Evolutionary conservation across 352 stramenopile species (phyloP), one percentile per base, ranked within the genome.

Genomic region (Pilasporangium apinafurcum): DNA sequence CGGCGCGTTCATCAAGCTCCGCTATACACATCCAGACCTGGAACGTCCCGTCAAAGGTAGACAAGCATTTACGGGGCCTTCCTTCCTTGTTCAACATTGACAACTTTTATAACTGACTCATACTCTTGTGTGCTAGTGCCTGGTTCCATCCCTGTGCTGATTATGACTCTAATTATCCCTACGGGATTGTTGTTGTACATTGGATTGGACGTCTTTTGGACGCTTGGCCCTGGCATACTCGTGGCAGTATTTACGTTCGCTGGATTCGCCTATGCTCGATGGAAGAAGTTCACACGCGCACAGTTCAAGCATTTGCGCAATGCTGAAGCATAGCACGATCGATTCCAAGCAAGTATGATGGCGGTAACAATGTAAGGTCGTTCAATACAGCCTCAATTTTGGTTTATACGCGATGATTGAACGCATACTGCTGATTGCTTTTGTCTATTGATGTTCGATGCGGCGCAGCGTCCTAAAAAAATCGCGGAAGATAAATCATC

Each of bases 1-100:
- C 48, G 58, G 45, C 14, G 88, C 90, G 8, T 96, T 96, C 64
- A 48, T 97, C 39, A 86, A 95, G 39, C 70, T 97, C 10, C 78
- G 91, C 20, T 66, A 86, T 25, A 66, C 44, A 36, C 53, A 71
- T 34, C 49, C 56, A 30, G 45, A 64, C 38, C 65, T 70, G 16
- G 40, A 71, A 4, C 59, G 63, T 5, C 60, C 63, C 13, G 70
- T 59, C 44, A 65, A 68, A 62, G 54, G 59, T 69, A 37, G 20
- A 42, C 40, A 26, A 13, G 18, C 1, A 13, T 17, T 35, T 38
- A 14, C 12, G 13, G 5, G 6, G 6, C 8, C n/a, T 34, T 44
- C 25, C 9, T 37, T 38, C 32, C 8, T 24, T 48, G 5, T 10
- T 24, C 17, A 24, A 14, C 22, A n/a, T 5, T 17, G 17, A n/a